Percentiles rank a stretch among this genome's conserved stretches.
These are phyloP conservation scores for Penicillium subrubescens DNA, from an alignment of 495 filamentous ascomycete species.

Conservation along the genomic window DNA sequence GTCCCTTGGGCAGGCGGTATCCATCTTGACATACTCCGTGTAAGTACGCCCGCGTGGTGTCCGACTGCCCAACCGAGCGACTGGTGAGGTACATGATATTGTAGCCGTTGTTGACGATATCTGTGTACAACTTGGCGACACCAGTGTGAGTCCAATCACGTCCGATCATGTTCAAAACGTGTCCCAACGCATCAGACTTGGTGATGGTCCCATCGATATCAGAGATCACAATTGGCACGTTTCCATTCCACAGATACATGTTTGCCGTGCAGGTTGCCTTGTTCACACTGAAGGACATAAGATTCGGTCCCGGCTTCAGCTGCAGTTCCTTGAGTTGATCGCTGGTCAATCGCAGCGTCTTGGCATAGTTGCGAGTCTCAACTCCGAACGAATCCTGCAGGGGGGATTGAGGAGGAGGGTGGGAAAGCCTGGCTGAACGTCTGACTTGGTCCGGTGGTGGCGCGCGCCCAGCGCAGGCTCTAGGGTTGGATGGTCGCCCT, in stretches of 20 bases:
- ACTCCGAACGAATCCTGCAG: constrained; percentile 53
- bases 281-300: constrained; percentile 96
- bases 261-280: constrained; percentile 84
- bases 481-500: constrained; percentile 57
- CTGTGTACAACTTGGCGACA: constrained; percentile 94
- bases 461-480: constrained; percentile 35
- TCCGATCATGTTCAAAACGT: constrained; percentile 96
- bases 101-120: constrained; percentile 95
- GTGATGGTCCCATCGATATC: constrained; percentile 99
- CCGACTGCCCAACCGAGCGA: constrained; percentile 89
- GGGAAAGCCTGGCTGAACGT: constrained; percentile 65
- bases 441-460: constrained; percentile 67
- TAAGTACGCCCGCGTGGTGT: constrained; percentile 88
- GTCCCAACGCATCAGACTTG: constrained; percentile 96
- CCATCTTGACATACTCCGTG: constrained; percentile 87
- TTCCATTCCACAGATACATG: constrained; percentile 91
- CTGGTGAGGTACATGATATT: constrained; percentile 98
- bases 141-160: constrained; percentile 97
- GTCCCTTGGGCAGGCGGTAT: constrained; percentile 83
- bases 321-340: constrained; percentile 89
- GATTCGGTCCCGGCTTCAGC: constrained; percentile 81
- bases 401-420: constrained; percentile 82
- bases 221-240: constrained; percentile 92
- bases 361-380: constrained; percentile 87
- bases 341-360: constrained; percentile 94